phyloP scores from a whole-genome alignment of 768 basidiomycete species.

The Tulasnella sp. region DNA sequence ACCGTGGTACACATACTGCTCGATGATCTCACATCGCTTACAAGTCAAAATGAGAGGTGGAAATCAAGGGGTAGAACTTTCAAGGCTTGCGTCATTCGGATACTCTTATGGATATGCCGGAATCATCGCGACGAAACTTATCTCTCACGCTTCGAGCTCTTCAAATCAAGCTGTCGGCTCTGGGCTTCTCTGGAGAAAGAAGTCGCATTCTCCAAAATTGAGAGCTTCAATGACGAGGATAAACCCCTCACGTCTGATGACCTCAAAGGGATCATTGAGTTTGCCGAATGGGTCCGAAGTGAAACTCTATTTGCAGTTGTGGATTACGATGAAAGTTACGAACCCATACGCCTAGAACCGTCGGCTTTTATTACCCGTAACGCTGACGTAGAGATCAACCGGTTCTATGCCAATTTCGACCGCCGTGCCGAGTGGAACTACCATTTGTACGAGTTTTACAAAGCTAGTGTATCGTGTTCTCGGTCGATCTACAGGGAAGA shows the following conservation, averaged over 20 bases:
- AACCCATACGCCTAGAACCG: neutral
- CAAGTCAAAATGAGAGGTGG: no score
- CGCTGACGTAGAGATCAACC: neutral
- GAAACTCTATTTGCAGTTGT: neutral
- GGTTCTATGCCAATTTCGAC: neutral
- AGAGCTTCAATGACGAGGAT: neutral
- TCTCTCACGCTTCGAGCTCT: neutral
- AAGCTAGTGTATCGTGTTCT: neutral
- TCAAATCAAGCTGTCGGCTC: neutral
- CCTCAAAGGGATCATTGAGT: neutral
- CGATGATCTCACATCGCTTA: no score
- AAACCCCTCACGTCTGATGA: neutral
- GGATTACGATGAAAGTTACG: no score
- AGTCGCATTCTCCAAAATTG: neutral
- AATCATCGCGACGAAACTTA: neutral
- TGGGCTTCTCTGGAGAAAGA: neutral
- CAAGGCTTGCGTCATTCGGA: neutral
- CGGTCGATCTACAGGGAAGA: neutral
- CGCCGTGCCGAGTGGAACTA: neutral
- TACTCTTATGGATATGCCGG: neutral
- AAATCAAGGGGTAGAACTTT: neutral
- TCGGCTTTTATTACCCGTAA: neutral
- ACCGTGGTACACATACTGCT: no score
- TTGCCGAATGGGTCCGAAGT: neutral
- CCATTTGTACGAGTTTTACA: neutral